Evolutionary conservation across 2,329 filamentous ascomycete genomes (phyloP).

Genomic region (Harringtonia aguacate): DNA sequence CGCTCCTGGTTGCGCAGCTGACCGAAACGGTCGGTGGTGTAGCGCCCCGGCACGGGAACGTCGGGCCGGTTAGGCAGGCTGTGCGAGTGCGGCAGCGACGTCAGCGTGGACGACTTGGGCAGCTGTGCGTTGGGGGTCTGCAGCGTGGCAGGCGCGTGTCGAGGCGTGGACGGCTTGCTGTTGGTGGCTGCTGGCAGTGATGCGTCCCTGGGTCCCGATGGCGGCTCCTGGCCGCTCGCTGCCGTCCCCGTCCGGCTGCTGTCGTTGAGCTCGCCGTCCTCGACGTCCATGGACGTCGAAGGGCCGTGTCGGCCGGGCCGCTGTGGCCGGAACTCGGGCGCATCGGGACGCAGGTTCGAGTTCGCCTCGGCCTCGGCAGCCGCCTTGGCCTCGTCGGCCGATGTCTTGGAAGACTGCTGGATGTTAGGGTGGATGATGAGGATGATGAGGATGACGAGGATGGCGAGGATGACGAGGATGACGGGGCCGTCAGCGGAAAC

Average conservation of each 20-base stretch:
- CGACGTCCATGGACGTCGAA: constrained; percentile 38
- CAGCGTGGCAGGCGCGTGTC: constrained; percentile 13
- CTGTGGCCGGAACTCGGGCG: constrained; percentile 53
- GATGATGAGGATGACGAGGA: too few relatives aligned
- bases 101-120: constrained; percentile 21
- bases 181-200: constrained; percentile 19
- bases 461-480: too few relatives aligned
- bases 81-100: constrained; percentile 16
- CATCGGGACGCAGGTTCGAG: constrained; percentile 40
- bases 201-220: too few relatives aligned
- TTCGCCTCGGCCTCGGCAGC: constrained; percentile 12
- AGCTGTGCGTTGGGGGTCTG: constrained; percentile 13
- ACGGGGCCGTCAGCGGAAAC: too few relatives aligned
- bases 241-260: too few relatives aligned
- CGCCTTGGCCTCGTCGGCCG: constrained; percentile 7
- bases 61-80: constrained; percentile 20
- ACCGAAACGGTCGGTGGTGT: constrained; percentile 14
- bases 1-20: constrained; percentile 13
- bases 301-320: constrained; percentile 13
- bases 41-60: constrained; percentile 12
- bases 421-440: too few relatives aligned
- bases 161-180: constrained; percentile 19
- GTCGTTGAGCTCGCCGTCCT: constrained; percentile 66
- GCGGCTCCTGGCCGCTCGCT: too few relatives aligned
- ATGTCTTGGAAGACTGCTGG: constrained; percentile 4